Evolutionary conservation across 108 stramenopile genomes (phyloP).

Genomic region (Parietichytrium sp.): DNA sequence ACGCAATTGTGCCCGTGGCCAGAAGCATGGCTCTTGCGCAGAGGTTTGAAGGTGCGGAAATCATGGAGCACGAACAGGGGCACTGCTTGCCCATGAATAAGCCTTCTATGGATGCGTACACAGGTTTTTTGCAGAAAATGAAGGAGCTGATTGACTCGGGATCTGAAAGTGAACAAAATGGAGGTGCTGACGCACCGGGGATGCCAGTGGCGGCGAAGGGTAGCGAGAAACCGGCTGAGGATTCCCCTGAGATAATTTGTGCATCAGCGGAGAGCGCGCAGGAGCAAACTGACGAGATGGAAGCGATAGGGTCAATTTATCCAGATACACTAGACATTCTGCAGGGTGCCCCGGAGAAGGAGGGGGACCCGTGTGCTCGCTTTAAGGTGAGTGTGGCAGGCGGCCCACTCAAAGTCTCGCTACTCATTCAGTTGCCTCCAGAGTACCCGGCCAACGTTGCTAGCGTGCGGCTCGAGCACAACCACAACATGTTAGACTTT

Average conservation of each 20-base stretch:
- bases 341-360: not conserved
- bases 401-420: not conserved
- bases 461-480: not conserved
- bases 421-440: not conserved
- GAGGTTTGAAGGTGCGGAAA: not conserved
- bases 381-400: not conserved
- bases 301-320: slow-evolving; percentile 34
- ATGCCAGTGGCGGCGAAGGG: not conserved
- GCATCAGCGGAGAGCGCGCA: not conserved
- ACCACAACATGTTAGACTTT: not conserved
- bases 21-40: not conserved
- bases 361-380: not conserved
- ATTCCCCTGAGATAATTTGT: not conserved
- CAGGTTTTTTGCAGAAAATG: too few relatives aligned
- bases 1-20: not conserved
- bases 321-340: not conserved
- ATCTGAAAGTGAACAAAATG: too few relatives aligned
- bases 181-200: too few relatives aligned
- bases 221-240: not conserved
- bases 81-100: slow-evolving; percentile 24
- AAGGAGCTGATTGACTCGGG: too few relatives aligned
- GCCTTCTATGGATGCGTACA: too few relatives aligned
- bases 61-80: slow-evolving; percentile 36
- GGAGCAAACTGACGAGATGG: slow-evolving; percentile 32
- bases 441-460: not conserved